Evolutionary conservation across 225 moss, liverwort and hornwort species (phyloP).

Genomic region (Asterella californica): DNA sequence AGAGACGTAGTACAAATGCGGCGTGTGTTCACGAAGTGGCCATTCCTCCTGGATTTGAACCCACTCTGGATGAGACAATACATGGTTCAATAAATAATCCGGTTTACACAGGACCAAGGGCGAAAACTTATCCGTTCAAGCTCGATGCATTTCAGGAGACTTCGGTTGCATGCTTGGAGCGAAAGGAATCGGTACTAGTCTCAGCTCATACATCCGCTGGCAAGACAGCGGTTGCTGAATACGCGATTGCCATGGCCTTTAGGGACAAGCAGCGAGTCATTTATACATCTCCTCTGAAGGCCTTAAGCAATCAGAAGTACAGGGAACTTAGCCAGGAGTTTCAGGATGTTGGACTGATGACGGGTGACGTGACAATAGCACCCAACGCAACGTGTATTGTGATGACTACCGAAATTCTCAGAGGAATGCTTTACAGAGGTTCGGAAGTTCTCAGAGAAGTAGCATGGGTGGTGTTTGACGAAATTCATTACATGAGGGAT

Average conservation of each 20-base stretch:
- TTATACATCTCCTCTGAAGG: conserved; percentile 92
- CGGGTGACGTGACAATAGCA: conserved; percentile 78
- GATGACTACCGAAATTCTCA: conserved; percentile 54
- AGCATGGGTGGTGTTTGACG: conserved; percentile 59
- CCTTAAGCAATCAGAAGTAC: conserved; percentile 90
- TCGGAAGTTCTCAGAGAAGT: conserved; percentile 55
- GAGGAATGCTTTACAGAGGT: conserved; percentile 54
- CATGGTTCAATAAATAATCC: conserved; percentile 78
- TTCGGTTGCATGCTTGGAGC: conserved; percentile 80
- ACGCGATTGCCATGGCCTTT: conserved; percentile 90
- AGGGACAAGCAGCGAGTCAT: conserved; percentile 90
- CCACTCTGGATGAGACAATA: conserved; percentile 42
- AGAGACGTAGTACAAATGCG: conserved; percentile 46
- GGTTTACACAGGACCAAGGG: conserved; percentile 58
- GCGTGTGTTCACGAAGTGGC: conserved; percentile 90
- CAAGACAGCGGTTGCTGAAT: conserved; percentile 93
- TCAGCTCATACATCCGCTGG: conserved; percentile 97
- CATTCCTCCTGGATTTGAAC: conserved; percentile 50
- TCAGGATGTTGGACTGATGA: conserved; percentile 87
- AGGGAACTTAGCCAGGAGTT: conserved; percentile 91
- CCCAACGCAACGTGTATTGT: conserved; percentile 83
- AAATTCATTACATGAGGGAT: conserved; percentile 61
- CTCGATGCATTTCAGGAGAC: conserved; percentile 92
- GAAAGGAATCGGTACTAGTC: conserved; percentile 86
- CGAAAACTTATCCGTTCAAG: conserved; percentile 74